These are phyloP conservation scores for Scedosporium apiospermum DNA, from an alignment of 2,329 filamentous ascomycete species.

Conservation along the genomic window DNA sequence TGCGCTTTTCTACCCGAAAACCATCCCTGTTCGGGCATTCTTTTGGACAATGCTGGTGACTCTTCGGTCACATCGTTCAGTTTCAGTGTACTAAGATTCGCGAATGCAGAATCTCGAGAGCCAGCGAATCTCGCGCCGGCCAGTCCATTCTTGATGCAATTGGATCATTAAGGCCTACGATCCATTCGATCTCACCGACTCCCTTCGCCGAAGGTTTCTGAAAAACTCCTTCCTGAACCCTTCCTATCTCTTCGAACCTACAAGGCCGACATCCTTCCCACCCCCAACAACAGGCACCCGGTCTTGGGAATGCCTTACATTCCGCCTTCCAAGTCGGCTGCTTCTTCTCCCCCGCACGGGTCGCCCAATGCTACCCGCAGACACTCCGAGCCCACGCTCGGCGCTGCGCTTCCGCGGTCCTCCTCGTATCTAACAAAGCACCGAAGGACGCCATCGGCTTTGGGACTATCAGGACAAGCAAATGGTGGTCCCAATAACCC, in stretches of 20 bases:
- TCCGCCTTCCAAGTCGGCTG: slow-evolving; percentile 60
- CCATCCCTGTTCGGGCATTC: not conserved
- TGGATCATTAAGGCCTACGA: not conserved
- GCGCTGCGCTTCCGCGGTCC: slow-evolving; percentile 46
- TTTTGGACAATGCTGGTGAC: not conserved
- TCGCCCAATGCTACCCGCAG: slow-evolving; percentile 51
- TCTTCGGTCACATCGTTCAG: not conserved
- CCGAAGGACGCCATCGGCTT: slow-evolving; percentile 45
- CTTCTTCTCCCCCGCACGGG: slow-evolving; percentile 46
- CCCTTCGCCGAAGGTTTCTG: not conserved
- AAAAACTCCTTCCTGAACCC: not conserved
- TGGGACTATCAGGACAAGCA: slow-evolving; percentile 9
- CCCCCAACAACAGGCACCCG: not conserved
- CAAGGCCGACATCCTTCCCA: not conserved
- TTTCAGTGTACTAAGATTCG: not conserved
- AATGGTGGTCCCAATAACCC: slow-evolving; percentile 19
- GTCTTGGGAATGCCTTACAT: slow-evolving; percentile 72
- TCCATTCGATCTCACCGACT: not conserved
- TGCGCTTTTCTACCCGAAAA: not conserved
- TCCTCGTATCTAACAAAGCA: slow-evolving; percentile 57
- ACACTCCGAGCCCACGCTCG: slow-evolving; percentile 28
- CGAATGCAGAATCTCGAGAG: not conserved
- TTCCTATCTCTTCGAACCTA: not conserved
- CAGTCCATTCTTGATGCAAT: not conserved
- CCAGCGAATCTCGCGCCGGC: not conserved